Percentiles rank a stretch among this genome's conserved stretches.
Conservation (phyloP, 2,329 filamentous ascomycete genomes). For the Paraconiothyrium sp. region DNA sequence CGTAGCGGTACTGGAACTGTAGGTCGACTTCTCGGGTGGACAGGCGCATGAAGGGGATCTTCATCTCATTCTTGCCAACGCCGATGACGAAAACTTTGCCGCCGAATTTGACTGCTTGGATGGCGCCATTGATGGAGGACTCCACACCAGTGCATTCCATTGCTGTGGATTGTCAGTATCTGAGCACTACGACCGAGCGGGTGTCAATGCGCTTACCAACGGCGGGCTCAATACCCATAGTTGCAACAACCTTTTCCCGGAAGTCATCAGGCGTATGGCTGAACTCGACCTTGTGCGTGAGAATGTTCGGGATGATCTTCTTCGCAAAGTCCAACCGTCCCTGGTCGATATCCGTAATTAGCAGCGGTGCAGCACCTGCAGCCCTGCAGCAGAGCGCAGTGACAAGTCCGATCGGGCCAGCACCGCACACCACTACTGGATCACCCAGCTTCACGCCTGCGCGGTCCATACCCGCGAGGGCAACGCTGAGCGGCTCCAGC, state of each 20-base stretch:
- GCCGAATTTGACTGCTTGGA: conserved; percentile 92
- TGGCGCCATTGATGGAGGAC: conserved; percentile 83
- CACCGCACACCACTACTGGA: conserved; percentile 87
- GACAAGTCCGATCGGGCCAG: conserved; percentile 92
- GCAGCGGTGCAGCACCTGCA: conserved; percentile 87
- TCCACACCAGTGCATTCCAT: conserved; percentile 97
- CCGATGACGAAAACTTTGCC: conserved; percentile 98
- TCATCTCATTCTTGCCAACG: conserved; percentile 94
- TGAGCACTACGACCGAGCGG: too few relatives aligned
- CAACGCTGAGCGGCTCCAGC: conserved; percentile 89
- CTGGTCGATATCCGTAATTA: conserved; percentile 94
- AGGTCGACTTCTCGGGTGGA: conserved; percentile 92
- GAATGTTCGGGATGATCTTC: conserved; percentile 79
- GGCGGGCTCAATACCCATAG: conserved; percentile 81
- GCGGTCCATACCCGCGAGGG: conserved; percentile 86
- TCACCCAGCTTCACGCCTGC: conserved; percentile 85
- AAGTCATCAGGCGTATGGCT: conserved; percentile 72
- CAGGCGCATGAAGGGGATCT: conserved; percentile 92
- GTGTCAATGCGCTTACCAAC: conserved; percentile 50
- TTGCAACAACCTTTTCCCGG: conserved; percentile 72
- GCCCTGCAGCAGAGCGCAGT: conserved; percentile 85
- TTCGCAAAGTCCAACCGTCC: conserved; percentile 85
- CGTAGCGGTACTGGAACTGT: conserved; percentile 96
- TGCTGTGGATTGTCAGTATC: conserved; percentile 48
- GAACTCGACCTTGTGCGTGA: conserved; percentile 80